Conservation (phyloP, 1,284 basidiomycete genomes). For the Calocybe gambosa region DNA sequence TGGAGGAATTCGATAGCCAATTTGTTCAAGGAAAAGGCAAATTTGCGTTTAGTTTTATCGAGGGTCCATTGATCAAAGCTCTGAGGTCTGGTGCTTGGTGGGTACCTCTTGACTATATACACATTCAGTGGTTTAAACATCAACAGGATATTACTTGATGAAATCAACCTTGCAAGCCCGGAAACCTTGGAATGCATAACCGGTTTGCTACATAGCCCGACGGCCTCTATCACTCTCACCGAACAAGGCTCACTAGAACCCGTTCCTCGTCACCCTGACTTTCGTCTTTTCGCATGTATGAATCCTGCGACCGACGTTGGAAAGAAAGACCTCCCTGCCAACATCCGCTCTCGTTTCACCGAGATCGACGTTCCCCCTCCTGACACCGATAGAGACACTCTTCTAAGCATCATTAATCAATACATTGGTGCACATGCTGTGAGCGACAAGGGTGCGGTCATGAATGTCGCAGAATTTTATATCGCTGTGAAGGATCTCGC, state of each 20-base stretch:
- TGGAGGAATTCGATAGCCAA: constrained; percentile 81
- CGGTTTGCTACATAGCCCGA: constrained; percentile 78
- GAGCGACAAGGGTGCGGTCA: constrained; percentile 83
- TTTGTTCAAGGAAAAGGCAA: constrained; percentile 82
- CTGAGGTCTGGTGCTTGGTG: constrained; percentile 89
- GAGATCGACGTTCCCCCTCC: constrained; percentile 94
- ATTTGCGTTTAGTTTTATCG: constrained; percentile 92
- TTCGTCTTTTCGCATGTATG: constrained; percentile 98
- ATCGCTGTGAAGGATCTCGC: constrained; percentile 77
- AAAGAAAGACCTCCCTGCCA: constrained; percentile 92
- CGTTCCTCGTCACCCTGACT: constrained; percentile 88
- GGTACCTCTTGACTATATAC: constrained; percentile 20
- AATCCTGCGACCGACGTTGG: constrained; percentile 99
- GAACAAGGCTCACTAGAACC: constrained; percentile 93
- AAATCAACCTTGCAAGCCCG: constrained; percentile 91
- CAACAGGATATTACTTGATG: constrained; percentile 87
- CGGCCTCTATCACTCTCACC: constrained; percentile 86
- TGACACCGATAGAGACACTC: constrained; percentile 87
- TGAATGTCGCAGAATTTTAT: constrained; percentile 93
- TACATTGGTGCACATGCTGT: constrained; percentile 86
- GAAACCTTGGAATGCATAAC: constrained; percentile 95
- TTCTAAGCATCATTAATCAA: constrained; percentile 83
- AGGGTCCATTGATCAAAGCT: constrained; percentile 94
- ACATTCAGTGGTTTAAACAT: constrained; percentile 5
- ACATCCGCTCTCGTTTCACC: constrained; percentile 89